Base-by-base conservation (phyloP, 169 alveolate genomes). In the Plasmodium fragile region DNA sequence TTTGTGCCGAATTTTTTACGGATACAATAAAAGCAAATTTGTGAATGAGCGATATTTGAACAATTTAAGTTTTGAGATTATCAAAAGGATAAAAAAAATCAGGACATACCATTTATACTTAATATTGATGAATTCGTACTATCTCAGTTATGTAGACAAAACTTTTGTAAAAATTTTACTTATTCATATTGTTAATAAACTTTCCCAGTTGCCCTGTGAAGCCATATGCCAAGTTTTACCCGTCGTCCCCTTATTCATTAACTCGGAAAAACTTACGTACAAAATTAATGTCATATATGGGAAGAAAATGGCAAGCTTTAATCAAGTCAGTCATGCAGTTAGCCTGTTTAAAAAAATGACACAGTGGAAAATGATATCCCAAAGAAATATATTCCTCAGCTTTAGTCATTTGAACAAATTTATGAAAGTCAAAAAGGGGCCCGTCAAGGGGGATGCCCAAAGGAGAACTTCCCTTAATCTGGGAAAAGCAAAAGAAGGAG, bases 131-230 rank as follows among this genome's bases (percentile, higher is more conserved):
- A 87, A 87, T 43, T 77, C 81, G n/a, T 49, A 87, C 71, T 87
- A 87, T 87, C 80, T 87, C 78, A 75, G 45, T 55, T 78, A 87
- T 55, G 43, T 87, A 32, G 93, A 87, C 36, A 59, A 7, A 25
- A 79, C 52, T 22, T 87, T 87, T 77, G 36, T 87, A 22, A 75
- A 87, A 77, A 78, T 87, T 16, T 22, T 87, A 22, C 49, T 87
- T 28, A 59, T 87, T 77, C 70, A 87, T 59, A 55, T 65, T 32
- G 71, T 87, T 22, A 32, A 39, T 25, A 87, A 87, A 41, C 53
- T 87, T 55, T 87, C 93, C n/a, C 93, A 87, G 70, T 65, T 87
- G 52, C 93, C 93, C 1, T 87, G 93, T 77, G 93, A 87, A 78
- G 93, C 93, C 0, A 87, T 87, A 41, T 87, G 93, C 43, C 79